Conservation (phyloP, 352 stramenopile genomes). For the Phytophthora sp. region DNA sequence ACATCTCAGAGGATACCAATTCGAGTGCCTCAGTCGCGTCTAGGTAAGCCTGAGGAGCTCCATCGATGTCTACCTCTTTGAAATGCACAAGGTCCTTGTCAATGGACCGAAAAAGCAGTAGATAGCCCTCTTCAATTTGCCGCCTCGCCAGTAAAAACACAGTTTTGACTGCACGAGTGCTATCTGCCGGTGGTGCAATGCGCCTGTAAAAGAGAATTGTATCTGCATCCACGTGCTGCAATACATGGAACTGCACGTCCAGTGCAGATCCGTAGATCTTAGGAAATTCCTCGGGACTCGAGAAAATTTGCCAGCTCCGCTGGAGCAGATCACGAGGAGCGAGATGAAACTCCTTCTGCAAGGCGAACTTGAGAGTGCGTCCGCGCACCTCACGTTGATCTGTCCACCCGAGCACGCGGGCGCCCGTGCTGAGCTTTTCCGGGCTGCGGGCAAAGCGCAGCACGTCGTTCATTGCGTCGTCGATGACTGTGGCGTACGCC, state of each 20-base stretch:
- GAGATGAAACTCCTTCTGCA: slow-evolving; percentile 61
- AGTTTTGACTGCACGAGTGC: slow-evolving; percentile 50
- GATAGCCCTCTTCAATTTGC: slow-evolving; percentile 57
- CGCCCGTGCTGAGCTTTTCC: slow-evolving; percentile 53
- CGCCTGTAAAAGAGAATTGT: slow-evolving; percentile 66
- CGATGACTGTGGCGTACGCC: slow-evolving; percentile 55
- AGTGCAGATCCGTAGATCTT: slow-evolving; percentile 57
- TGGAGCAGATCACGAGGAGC: slow-evolving; percentile 50
- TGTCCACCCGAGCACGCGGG: slow-evolving; percentile 66
- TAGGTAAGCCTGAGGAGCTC: slow-evolving; percentile 8
- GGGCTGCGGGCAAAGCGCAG: slow-evolving; percentile 49
- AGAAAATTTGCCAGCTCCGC: slow-evolving; percentile 67
- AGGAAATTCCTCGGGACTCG: slow-evolving; percentile 44
- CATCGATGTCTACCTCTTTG: slow-evolving; percentile 39
- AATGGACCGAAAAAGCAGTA: slow-evolving; percentile 69
- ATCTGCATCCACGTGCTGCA: slow-evolving; percentile 60
- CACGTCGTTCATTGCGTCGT: slow-evolving; percentile 53
- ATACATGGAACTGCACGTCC: slow-evolving; percentile 46
- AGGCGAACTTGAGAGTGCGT: slow-evolving; percentile 58
- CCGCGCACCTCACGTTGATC: slow-evolving; percentile 60
- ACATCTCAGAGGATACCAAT: slow-evolving; percentile 36
- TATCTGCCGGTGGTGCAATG: slow-evolving; percentile 40
- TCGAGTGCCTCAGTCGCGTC: neutral
- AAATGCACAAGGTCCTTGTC: slow-evolving; percentile 60
- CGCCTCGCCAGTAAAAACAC: slow-evolving; percentile 67